A percentile compares a stretch with the other conserved stretches of the same genome.
phyloP scores from a whole-genome alignment of 768 basidiomycete genomes.

The Agrocybe chaxingu region DNA sequence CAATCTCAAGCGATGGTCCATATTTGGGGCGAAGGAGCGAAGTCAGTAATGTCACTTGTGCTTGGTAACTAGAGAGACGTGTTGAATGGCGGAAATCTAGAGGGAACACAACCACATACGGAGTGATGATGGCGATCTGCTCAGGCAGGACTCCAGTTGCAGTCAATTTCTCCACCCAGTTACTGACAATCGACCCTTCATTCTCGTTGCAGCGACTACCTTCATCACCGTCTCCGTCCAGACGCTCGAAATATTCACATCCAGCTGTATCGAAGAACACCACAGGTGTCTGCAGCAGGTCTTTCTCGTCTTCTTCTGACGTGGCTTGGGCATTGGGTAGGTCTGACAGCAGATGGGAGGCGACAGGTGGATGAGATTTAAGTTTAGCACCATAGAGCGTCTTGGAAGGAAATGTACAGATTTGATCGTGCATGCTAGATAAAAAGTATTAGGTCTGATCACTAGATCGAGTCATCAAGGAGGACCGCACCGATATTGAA shows the following conservation, averaged over 20 bases:
- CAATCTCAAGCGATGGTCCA: constrained; percentile 77
- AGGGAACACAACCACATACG: constrained; percentile 38
- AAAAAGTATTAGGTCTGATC: neutral
- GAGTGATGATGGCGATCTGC: constrained; percentile 87
- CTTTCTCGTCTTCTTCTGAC: constrained; percentile 67
- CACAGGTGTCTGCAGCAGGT: constrained; percentile 71
- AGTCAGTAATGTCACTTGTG: constrained; percentile 85
- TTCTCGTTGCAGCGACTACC: constrained; percentile 94
- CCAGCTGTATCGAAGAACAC: constrained; percentile 95
- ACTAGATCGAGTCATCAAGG: neutral
- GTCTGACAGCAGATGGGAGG: constrained; percentile 67
- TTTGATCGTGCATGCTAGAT: constrained; percentile 80
- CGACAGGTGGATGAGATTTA: constrained; percentile 67
- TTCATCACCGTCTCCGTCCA: constrained; percentile 78
- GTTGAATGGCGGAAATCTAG: neutral
- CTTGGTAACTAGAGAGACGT: constrained; percentile 67
- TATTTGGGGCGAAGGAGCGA: constrained; percentile 71
- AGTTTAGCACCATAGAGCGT: constrained; percentile 76
- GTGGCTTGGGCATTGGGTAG: constrained; percentile 50
- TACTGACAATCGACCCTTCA: constrained; percentile 81
- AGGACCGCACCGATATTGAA: constrained; percentile 77
- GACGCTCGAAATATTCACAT: constrained; percentile 87
- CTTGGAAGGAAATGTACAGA: constrained; percentile 82
- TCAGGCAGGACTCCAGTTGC: constrained; percentile 55
- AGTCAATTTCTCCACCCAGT: constrained; percentile 81